Conservation (phyloP, 495 filamentous ascomycete genomes). For the Penicillium manginii region DNA sequence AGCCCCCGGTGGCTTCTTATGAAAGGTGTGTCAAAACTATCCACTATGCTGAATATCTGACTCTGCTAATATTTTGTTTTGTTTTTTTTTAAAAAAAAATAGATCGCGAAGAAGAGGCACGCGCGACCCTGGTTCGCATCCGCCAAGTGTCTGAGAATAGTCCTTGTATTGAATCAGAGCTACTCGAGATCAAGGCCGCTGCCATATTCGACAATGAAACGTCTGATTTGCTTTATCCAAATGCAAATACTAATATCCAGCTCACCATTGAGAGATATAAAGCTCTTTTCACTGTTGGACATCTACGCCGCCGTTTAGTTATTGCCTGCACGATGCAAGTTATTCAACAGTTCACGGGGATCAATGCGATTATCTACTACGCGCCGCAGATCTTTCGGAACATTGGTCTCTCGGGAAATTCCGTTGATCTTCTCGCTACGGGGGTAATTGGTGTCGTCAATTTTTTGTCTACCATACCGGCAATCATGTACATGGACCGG, state of each 20-base stretch:
- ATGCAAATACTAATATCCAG: slow-evolving; percentile 38
- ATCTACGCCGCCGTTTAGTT: background rate
- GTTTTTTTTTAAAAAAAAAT: background rate
- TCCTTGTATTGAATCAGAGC: slow-evolving; percentile 73
- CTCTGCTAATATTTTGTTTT: background rate
- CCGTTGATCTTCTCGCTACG: slow-evolving; percentile 60
- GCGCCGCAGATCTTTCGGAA: slow-evolving; percentile 64
- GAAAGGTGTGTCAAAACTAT: slow-evolving; percentile 50
- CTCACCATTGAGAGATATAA: slow-evolving; percentile 6
- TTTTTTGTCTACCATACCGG: slow-evolving; percentile 63
- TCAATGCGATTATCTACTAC: slow-evolving; percentile 59
- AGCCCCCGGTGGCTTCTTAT: slow-evolving; percentile 72
- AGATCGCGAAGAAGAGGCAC: slow-evolving; percentile 63
- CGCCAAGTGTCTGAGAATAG: slow-evolving; percentile 56
- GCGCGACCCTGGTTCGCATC: slow-evolving; percentile 62
- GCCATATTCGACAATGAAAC: slow-evolving; percentile 72
- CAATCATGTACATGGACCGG: slow-evolving; percentile 67
- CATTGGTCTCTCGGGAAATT: slow-evolving; percentile 49
- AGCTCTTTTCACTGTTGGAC: slow-evolving; percentile 34
- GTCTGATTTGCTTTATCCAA: slow-evolving; percentile 65
- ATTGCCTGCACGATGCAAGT: slow-evolving; percentile 10
- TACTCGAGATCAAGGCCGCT: slow-evolving; percentile 75
- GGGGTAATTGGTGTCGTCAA: slow-evolving; percentile 68
- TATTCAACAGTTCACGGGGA: slow-evolving; percentile 21
- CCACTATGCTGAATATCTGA: no score